A percentile compares a stretch with the other conserved stretches of the same genome.
These are phyloP conservation scores for Acacia concinna DNA, from an alignment of 331 rosid genomes.

Conservation along the genomic window DNA sequence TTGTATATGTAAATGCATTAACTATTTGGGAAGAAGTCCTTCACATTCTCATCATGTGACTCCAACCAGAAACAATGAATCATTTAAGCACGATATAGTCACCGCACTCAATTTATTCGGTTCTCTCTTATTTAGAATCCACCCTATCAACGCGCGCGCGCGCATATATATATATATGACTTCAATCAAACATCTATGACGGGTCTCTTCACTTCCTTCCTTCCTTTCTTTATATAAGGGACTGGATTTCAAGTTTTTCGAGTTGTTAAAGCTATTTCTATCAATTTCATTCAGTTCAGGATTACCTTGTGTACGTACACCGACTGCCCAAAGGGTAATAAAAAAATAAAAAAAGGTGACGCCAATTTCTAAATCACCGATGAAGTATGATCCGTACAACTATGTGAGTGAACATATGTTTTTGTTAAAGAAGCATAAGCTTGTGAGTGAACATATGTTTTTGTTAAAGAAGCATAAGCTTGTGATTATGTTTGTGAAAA, in stretches of 20 bases:
- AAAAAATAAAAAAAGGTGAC: too few relatives aligned
- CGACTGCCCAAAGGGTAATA: too few relatives aligned
- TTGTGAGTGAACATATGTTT: neutral
- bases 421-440: neutral
- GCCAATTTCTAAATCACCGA: neutral
- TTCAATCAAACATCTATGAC: constrained; percentile 3
- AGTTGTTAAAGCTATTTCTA: neutral
- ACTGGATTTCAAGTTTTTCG: neutral
- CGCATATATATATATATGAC: too few relatives aligned
- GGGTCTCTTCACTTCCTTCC: neutral
- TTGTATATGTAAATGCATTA: constrained; percentile 3
- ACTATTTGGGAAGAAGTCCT: constrained; percentile 27
- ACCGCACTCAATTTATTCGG: constrained; percentile 18
- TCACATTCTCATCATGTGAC: constrained; percentile 47
- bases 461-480: neutral
- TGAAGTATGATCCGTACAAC: neutral
- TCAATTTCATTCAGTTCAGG: neutral
- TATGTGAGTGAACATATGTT: neutral
- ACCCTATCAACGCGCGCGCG: neutral
- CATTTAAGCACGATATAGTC: constrained; percentile 21
- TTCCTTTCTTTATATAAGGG: neutral
- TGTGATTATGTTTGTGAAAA: neutral
- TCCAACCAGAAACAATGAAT: constrained; percentile 41
- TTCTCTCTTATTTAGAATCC: constrained; percentile 24
- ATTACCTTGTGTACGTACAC: neutral